phyloP scores from a whole-genome alignment of 83 land plant species.

The Thuja plicata region DNA sequence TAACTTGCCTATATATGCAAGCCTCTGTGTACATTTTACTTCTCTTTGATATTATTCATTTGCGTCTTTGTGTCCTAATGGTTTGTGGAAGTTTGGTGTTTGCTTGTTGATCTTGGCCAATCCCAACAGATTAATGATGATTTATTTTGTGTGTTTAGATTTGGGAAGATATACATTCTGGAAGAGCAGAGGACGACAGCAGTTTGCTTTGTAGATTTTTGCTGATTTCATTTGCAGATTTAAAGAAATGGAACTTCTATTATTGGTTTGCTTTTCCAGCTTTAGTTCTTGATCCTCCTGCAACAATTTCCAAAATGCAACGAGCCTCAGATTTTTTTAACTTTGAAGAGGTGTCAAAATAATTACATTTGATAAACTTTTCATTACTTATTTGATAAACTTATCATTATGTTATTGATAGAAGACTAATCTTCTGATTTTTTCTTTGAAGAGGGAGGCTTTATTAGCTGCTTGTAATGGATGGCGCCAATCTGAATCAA shows the following conservation, averaged over 20 bases:
- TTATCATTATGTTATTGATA: not conserved
- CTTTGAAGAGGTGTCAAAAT: conserved; percentile 71
- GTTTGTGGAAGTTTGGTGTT: too few species aligned
- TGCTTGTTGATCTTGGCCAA: too few species aligned
- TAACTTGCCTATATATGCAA: too few species aligned
- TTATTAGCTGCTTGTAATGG: conserved; percentile 70
- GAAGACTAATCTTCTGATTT: conserved; percentile 16
- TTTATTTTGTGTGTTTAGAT: conserved; percentile 45
- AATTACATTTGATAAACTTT: not conserved
- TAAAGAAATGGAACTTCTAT: conserved; percentile 90
- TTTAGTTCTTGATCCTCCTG: conserved; percentile 82
- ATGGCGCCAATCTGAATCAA: conserved; percentile 74
- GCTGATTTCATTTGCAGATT: conserved; percentile 89
- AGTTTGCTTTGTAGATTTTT: conserved; percentile 77
- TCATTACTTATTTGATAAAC: not conserved
- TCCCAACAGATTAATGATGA: not conserved
- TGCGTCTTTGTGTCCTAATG: too few species aligned
- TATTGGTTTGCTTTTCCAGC: conserved; percentile 99
- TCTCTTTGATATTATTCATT: too few species aligned
- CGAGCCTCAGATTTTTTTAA: conserved; percentile 71
- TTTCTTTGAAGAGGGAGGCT: conserved; percentile 59
- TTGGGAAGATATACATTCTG: conserved; percentile 88
- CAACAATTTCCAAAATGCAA: conserved; percentile 42
- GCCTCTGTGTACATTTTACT: too few species aligned
- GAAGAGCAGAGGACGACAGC: conserved; percentile 75